phyloP scores from a whole-genome alignment of 805 yeast genomes.

The Millerozyma miso region DNA sequence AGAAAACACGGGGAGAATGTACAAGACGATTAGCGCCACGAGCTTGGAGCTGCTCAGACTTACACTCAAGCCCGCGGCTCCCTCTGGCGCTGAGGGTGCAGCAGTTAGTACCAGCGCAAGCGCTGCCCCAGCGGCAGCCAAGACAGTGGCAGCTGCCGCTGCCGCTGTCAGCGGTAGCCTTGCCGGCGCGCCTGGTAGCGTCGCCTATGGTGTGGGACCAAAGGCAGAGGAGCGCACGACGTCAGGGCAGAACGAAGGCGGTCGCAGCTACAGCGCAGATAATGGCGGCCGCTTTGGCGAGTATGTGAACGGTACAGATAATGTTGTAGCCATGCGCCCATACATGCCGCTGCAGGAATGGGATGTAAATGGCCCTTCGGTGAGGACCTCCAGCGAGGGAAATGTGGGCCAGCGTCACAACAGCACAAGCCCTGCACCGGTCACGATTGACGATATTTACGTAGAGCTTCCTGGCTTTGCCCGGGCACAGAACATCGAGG shows the following conservation, averaged over 20 bases:
- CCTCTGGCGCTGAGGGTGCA: constrained; percentile 4
- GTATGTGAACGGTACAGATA: background rate
- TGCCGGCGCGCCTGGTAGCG: background rate
- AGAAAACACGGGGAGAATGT: background rate
- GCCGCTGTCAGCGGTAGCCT: background rate
- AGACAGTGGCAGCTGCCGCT: background rate
- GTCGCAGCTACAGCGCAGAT: background rate
- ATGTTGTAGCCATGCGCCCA: background rate
- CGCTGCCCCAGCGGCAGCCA: background rate
- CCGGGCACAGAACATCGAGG: constrained; percentile 4
- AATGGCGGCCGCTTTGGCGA: background rate
- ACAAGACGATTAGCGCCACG: constrained; percentile 9
- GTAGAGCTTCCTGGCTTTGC: constrained; percentile 4
- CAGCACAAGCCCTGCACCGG: background rate
- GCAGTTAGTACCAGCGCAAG: constrained; percentile 1
- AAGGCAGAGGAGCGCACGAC: background rate
- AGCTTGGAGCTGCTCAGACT: constrained; percentile 9
- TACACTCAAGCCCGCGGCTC: constrained; percentile 7
- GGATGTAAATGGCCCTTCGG: background rate
- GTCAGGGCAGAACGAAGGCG: background rate
- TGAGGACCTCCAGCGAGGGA: background rate
- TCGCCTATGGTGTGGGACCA: background rate
- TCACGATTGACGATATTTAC: constrained; percentile 4
- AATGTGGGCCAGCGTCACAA: background rate
- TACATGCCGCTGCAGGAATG: background rate